Evolutionary conservation across 73 alveolate genomes (phyloP).

Genomic region (Paramecium sonneborni): DNA sequence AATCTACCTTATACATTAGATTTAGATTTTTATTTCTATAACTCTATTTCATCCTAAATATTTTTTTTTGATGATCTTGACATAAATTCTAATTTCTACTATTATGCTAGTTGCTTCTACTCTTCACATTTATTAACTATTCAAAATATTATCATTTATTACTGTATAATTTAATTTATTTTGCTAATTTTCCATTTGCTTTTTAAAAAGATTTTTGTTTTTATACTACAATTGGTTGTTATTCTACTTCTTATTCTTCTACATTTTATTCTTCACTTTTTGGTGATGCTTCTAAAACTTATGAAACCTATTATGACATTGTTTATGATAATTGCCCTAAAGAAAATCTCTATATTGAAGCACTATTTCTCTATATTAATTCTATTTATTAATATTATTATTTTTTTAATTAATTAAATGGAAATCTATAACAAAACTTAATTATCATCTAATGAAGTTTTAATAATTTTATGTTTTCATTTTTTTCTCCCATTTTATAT

Average conservation of each 20-base stretch:
- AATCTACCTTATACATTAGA: background rate
- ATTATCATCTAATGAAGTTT: background rate
- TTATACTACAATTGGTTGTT: background rate
- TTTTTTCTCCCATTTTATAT: background rate
- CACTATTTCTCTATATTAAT: background rate
- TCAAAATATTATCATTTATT: background rate
- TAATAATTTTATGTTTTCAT: background rate
- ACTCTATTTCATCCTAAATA: background rate
- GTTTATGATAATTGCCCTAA: background rate
- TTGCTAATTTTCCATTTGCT: background rate
- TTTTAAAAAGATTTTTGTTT: background rate
- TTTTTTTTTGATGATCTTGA: background rate
- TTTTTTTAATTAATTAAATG: background rate
- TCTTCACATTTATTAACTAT: background rate
- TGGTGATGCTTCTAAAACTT: background rate
- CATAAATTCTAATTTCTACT: background rate
- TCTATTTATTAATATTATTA: background rate
- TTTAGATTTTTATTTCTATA: background rate
- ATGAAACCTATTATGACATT: background rate
- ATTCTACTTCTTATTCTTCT: background rate
- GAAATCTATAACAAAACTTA: background rate
- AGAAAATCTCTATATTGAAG: background rate
- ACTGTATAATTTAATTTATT: background rate
- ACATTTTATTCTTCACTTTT: background rate
- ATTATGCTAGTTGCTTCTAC: background rate